These are phyloP conservation scores for Taphrina communis DNA, from an alignment of 1,139 yeast genomes.

Conservation along the genomic window DNA sequence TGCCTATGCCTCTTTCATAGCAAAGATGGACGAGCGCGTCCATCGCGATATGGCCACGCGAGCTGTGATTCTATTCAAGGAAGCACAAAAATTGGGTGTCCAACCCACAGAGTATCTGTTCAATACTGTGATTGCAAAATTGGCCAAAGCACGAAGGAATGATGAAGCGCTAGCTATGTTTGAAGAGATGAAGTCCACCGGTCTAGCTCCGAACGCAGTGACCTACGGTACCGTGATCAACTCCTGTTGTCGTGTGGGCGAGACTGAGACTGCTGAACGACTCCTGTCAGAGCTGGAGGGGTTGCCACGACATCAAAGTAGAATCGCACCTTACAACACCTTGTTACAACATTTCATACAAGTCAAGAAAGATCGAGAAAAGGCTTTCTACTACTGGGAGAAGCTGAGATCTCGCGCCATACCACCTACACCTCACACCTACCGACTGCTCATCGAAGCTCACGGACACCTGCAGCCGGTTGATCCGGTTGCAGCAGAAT, in stretches of 20 bases:
- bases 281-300: constrained; percentile 53
- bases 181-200: constrained; percentile 51
- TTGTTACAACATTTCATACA: constrained; percentile 54
- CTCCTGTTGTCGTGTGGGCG: constrained; percentile 54
- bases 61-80: constrained; percentile 52
- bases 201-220: constrained; percentile 50
- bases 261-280: constrained; percentile 51
- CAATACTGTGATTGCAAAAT: constrained; percentile 53
- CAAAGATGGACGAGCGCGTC: constrained; percentile 48
- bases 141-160: constrained; percentile 53
- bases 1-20: constrained; percentile 53
- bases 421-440: constrained; percentile 53
- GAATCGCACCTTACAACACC: constrained; percentile 54
- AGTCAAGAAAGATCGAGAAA: constrained; percentile 50
- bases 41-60: constrained; percentile 52
- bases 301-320: constrained; percentile 50
- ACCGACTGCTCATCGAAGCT: constrained; percentile 54
- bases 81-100: constrained; percentile 51
- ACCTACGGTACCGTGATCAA: constrained; percentile 56
- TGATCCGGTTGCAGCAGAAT: constrained; percentile 53
- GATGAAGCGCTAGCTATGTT: constrained; percentile 51
- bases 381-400: constrained; percentile 51
- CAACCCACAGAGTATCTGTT: constrained; percentile 52
- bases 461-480: constrained; percentile 51
- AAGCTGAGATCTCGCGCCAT: constrained; percentile 49